Conservation (phyloP, 768 basidiomycete species). For the Tricholoma matsutake region DNA sequence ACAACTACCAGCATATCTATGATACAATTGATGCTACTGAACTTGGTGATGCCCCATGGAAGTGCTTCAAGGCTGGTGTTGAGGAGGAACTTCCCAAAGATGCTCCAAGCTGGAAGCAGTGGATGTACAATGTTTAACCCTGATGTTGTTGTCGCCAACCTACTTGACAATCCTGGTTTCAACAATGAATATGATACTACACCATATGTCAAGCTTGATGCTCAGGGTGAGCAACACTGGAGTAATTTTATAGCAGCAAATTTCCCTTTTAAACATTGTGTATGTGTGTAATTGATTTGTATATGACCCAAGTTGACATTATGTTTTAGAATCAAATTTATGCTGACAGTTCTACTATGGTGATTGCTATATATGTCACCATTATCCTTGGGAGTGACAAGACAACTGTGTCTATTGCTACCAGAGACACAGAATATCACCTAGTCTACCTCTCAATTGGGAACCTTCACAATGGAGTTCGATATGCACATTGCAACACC, state of each 20-base stretch:
- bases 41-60: conserved; percentile 11
- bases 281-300: conserved; percentile 1
- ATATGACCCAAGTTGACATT: not conserved
- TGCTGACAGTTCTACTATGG: not conserved
- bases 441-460: not conserved
- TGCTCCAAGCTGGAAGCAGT: conserved; percentile 21
- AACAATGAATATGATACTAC: conserved; percentile 20
- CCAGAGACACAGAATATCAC: not conserved
- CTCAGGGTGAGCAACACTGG: conserved; percentile 16
- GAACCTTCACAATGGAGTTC: no score
- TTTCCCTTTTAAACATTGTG: conserved; percentile 28
- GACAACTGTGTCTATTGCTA: not conserved
- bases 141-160: conserved; percentile 15
- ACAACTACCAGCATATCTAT: conserved; percentile 19
- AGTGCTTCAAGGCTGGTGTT: not conserved
- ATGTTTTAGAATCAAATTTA: not conserved
- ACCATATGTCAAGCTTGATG: conserved; percentile 21
- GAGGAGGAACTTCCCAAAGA: conserved; percentile 6
- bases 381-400: not conserved
- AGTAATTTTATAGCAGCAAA: conserved; percentile 33
- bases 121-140: conserved; percentile 22
- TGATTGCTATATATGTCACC: not conserved
- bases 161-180: conserved; percentile 29
- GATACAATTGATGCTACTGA: conserved; percentile 22
- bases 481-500: no score